These are phyloP conservation scores for Auxenochlorella pyrenoidosa DNA, from an alignment of 139 green algal genomes.

Conservation along the genomic window DNA sequence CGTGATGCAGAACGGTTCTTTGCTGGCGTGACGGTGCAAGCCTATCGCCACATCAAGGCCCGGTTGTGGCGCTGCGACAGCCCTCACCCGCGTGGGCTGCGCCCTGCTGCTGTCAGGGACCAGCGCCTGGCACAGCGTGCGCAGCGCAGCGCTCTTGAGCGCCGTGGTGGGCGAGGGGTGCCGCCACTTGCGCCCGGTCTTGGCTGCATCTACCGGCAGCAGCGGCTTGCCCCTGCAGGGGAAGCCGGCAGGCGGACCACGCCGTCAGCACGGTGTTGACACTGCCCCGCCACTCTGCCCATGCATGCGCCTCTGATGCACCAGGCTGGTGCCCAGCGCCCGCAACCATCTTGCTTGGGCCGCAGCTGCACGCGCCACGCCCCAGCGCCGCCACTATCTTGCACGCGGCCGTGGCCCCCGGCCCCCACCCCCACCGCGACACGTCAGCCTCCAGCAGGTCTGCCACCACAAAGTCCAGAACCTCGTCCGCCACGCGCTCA, in stretches of 20 bases:
- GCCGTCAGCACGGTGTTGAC: too few relatives aligned
- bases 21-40: too few relatives aligned
- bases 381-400: too few relatives aligned
- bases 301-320: too few relatives aligned
- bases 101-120: constrained; percentile 31
- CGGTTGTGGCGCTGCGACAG: neutral
- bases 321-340: too few relatives aligned
- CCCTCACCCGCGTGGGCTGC: constrained; percentile 1
- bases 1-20: neutral
- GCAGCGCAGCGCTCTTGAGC: constrained; percentile 61
- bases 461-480: constrained; percentile 50
- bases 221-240: constrained; percentile 27
- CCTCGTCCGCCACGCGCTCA: constrained; percentile 32
- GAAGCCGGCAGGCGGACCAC: too few relatives aligned
- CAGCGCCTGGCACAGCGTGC: constrained; percentile 57
- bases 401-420: too few relatives aligned
- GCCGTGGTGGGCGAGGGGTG: constrained; percentile 37
- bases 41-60: neutral
- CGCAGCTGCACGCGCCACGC: too few relatives aligned
- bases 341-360: too few relatives aligned
- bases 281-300: too few relatives aligned
- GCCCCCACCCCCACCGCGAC: constrained; percentile 22
- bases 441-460: constrained; percentile 35
- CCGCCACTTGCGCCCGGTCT: constrained; percentile 21
- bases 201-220: neutral